Conservation (phyloP, 2,329 filamentous ascomycete species). For the Zopfia rhizophila region DNA sequence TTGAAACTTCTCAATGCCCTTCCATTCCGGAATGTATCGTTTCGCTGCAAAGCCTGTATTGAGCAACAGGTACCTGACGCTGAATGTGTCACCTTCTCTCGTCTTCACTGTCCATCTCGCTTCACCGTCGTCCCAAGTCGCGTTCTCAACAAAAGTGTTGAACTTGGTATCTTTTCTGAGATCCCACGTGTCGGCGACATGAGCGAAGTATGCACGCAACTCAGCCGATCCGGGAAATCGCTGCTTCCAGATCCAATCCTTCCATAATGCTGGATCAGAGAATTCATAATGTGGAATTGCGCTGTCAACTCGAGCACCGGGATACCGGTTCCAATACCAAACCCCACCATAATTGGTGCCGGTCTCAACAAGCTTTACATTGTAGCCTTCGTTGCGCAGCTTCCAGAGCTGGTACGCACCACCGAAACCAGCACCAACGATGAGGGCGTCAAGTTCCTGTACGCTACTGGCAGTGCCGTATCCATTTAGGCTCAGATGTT, state of each 20-base stretch:
- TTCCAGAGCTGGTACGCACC: conserved; percentile 40
- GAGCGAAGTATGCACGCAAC: conserved; percentile 30
- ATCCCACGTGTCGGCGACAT: conserved; percentile 32
- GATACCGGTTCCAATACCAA: conserved; percentile 44
- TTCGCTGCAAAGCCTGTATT: conserved; percentile 61
- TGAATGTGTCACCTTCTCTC: conserved; percentile 50
- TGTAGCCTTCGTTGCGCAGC: conserved; percentile 36
- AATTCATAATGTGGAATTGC: conserved; percentile 34
- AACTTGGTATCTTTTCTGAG: conserved; percentile 47
- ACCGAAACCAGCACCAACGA: conserved; percentile 41
- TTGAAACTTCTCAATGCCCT: conserved; percentile 45
- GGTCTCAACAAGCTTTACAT: conserved; percentile 32
- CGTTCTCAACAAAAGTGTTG: conserved; percentile 55
- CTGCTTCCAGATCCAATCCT: conserved; percentile 31
- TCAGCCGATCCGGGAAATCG: conserved; percentile 33
- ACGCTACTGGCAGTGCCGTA: conserved; percentile 1
- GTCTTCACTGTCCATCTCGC: conserved; percentile 59
- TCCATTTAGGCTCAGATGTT: conserved; percentile 4
- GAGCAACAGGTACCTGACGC: conserved; percentile 58
- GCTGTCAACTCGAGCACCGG: conserved; percentile 40
- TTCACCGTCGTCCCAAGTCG: conserved; percentile 50
- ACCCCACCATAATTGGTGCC: conserved; percentile 32
- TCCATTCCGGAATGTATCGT: conserved; percentile 54
- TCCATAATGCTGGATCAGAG: conserved; percentile 29
- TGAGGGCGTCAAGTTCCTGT: conserved; percentile 33